Percentiles rank a stretch among this genome's conserved stretches.
Conservation (phyloP, 148 eudicot genomes). For the Dysphania ambrosioides region DNA sequence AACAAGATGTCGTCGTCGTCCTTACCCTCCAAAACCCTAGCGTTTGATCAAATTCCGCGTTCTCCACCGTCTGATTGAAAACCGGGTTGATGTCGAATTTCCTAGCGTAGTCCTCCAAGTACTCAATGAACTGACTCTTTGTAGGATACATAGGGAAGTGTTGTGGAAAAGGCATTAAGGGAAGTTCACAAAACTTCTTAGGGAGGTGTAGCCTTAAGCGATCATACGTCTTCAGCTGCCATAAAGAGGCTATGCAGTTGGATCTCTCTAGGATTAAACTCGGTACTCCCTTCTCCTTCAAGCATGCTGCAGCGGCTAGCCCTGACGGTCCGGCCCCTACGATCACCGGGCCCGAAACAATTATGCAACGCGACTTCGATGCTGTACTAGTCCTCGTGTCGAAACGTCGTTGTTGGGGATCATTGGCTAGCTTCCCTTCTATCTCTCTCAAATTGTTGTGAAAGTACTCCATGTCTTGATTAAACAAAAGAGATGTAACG, state of each 20-base stretch:
- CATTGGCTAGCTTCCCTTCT: conserved; percentile 47
- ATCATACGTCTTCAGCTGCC: conserved; percentile 71
- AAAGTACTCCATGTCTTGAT: conserved; percentile 16
- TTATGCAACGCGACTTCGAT: conserved; percentile 17
- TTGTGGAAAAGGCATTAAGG: conserved; percentile 58
- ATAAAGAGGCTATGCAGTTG: conserved; percentile 59
- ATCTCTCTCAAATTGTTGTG: conserved; percentile 37
- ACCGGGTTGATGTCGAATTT: conserved; percentile 45
- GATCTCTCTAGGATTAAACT: conserved; percentile 54
- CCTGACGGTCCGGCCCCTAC: conserved; percentile 80
- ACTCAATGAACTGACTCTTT: conserved; percentile 48
- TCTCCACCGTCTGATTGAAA: conserved; percentile 38
- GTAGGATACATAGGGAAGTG: conserved; percentile 60
- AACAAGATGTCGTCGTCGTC: conserved; percentile 8
- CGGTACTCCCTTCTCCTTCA: conserved; percentile 43
- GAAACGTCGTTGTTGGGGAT: conserved; percentile 25
- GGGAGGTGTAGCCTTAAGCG: conserved; percentile 60
- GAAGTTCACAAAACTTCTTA: conserved; percentile 64
- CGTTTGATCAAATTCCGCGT: conserved; percentile 44
- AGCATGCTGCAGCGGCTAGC: conserved; percentile 61
- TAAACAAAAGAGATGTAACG: not conserved
- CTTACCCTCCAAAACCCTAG: conserved; percentile 57
- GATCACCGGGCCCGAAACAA: conserved; percentile 54
- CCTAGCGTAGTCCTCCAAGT: conserved; percentile 48
- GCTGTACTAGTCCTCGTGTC: not conserved